Conservation (phyloP, 2,329 filamentous ascomycete genomes). For the Trichoderma aggressivum region DNA sequence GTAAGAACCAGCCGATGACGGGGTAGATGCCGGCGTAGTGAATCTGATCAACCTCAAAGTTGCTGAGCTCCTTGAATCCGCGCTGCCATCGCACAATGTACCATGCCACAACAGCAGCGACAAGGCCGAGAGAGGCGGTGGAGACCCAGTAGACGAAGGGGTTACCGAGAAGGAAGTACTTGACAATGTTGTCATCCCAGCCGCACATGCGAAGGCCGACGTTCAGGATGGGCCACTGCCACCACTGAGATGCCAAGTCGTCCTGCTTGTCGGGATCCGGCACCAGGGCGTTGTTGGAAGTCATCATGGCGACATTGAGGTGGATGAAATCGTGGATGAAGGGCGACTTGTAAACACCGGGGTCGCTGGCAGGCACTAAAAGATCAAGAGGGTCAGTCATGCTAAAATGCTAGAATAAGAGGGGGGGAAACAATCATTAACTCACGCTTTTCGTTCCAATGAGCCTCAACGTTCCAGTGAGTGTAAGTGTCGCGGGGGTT, state of each 20-base stretch:
- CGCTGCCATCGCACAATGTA: constrained; percentile 95
- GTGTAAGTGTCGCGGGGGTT: constrained; percentile 91
- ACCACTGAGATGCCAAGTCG: constrained; percentile 92
- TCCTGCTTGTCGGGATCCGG: constrained; percentile 99
- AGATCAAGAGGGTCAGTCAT: background rate
- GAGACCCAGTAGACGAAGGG: constrained; percentile 94
- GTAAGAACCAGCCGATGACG: constrained; percentile 88
- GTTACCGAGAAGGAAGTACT: constrained; percentile 98
- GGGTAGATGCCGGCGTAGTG: constrained; percentile 93
- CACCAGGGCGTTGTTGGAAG: constrained; percentile 96
- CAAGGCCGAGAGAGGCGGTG: constrained; percentile 71
- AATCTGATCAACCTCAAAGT: constrained; percentile 83
- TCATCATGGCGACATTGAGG: constrained; percentile 99
- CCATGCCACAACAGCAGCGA: constrained; percentile 72
- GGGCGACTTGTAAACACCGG: constrained; percentile 90
- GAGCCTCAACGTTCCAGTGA: constrained; percentile 97
- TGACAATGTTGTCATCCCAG: constrained; percentile 93
- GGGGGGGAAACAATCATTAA: constrained; percentile 26
- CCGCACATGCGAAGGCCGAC: constrained; percentile 98
- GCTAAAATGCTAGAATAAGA: background rate
- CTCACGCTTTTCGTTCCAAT: constrained; percentile 89
- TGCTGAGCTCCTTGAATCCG: constrained; percentile 79
- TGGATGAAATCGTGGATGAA: constrained; percentile 98
- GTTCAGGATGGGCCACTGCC: constrained; percentile 96
- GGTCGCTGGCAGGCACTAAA: constrained; percentile 82